Percentiles rank a stretch among this genome's conserved stretches.
Evolutionary conservation across 306 rosid species (phyloP).

Genomic region (Castanea mollissima): DNA sequence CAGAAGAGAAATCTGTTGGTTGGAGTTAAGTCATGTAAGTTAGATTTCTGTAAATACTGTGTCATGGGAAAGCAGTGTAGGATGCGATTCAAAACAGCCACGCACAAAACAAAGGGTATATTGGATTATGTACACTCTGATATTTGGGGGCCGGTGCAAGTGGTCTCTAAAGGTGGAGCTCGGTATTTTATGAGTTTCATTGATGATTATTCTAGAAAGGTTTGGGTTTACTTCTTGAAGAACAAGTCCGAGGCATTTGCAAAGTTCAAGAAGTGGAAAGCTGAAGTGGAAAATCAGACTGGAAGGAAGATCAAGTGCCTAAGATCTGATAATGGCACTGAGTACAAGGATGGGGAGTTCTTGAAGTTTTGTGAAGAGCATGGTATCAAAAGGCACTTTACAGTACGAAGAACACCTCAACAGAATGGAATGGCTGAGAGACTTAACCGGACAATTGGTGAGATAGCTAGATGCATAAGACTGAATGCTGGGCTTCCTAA

Average conservation of each 20-base stretch:
- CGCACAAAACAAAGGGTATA: too few species aligned
- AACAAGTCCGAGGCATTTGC: background rate
- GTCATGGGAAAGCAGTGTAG: too few species aligned
- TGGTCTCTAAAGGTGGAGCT: background rate
- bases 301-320: background rate
- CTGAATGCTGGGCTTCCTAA: background rate
- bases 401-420: background rate
- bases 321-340: background rate
- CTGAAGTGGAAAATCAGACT: background rate
- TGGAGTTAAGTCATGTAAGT: too few species aligned
- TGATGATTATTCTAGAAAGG: background rate
- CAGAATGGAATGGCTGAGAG: background rate
- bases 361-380: background rate
- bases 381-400: background rate
- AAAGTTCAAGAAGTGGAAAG: background rate
- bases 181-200: background rate
- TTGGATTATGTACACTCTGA: background rate
- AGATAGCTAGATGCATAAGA: background rate
- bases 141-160: background rate
- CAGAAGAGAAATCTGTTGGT: too few species aligned
- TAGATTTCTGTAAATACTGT: too few species aligned
- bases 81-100: too few species aligned
- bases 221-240: background rate
- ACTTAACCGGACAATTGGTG: background rate
- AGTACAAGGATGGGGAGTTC: background rate